Conservation (phyloP, 441 rosid genomes). For the Erodium trifolium region DNA sequence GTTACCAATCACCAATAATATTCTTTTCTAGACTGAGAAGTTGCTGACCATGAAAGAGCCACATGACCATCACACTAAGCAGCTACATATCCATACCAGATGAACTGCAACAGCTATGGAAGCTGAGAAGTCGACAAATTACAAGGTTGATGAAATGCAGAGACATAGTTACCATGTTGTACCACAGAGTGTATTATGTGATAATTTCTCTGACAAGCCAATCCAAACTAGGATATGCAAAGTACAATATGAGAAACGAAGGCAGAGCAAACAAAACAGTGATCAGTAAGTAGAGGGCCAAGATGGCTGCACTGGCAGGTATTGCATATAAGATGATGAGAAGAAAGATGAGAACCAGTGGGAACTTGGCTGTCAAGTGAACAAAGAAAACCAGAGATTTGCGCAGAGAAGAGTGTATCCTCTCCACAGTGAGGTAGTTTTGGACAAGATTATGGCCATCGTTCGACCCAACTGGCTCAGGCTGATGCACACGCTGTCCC, state of each 20-base stretch:
- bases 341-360: conserved; percentile 59
- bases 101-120: too few species aligned
- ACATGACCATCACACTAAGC: too few species aligned
- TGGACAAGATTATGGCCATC: conserved; percentile 19
- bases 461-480: conserved; percentile 23
- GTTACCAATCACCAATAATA: too few species aligned
- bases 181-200: conserved; percentile 29
- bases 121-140: too few species aligned
- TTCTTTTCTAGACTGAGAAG: too few species aligned
- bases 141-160: too few species aligned
- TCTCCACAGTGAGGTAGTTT: conserved; percentile 34
- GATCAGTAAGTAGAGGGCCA: conserved; percentile 58
- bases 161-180: too few species aligned
- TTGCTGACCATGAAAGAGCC: too few species aligned
- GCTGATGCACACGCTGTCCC: conserved; percentile 26
- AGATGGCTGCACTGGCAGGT: conserved; percentile 72
- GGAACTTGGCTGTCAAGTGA: conserved; percentile 64
- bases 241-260: conserved; percentile 62
- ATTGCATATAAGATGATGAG: conserved; percentile 64
- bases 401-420: conserved; percentile 42
- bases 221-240: conserved; percentile 65
- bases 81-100: too few species aligned
- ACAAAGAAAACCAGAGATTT: conserved; percentile 60
- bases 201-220: conserved; percentile 78
- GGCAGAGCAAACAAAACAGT: conserved; percentile 69